Evolutionary conservation across 495 filamentous ascomycete genomes (phyloP).

Genomic region (Tetracladium setigerum): DNA sequence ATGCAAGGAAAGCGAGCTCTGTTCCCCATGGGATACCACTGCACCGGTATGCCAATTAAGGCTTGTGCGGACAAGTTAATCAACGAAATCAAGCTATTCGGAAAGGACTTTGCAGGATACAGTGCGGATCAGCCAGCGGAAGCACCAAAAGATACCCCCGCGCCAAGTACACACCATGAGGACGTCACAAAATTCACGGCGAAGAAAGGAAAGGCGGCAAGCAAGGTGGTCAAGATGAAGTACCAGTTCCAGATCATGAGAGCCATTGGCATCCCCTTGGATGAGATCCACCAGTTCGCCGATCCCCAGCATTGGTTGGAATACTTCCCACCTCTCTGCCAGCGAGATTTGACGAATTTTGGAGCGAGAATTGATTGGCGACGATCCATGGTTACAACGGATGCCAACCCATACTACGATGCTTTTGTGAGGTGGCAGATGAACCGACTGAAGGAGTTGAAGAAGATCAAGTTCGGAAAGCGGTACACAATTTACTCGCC

Average conservation of each 20-base stretch:
- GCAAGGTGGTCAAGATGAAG: slow-evolving; percentile 84
- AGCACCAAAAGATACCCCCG: slow-evolving; percentile 18
- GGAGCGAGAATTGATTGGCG: slow-evolving; percentile 90
- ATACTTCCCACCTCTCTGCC: slow-evolving; percentile 77
- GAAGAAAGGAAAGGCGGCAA: slow-evolving; percentile 89
- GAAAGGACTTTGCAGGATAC: slow-evolving; percentile 74
- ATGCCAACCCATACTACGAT: slow-evolving; percentile 96
- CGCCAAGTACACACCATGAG: slow-evolving; percentile 35
- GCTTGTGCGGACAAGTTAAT: slow-evolving; percentile 91
- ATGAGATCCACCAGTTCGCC: slow-evolving; percentile 88
- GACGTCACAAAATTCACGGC: slow-evolving; percentile 87
- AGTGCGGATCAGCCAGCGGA: slow-evolving; percentile 15
- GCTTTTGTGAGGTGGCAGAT: slow-evolving; percentile 97
- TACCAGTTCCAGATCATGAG: slow-evolving; percentile 90
- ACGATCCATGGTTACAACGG: slow-evolving; percentile 84
- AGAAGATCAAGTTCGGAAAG: slow-evolving; percentile 92
- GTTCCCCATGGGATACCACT: slow-evolving; percentile 91
- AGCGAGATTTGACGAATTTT: slow-evolving; percentile 73
- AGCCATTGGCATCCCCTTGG: slow-evolving; percentile 69
- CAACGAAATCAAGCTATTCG: slow-evolving; percentile 85
- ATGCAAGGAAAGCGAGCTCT: slow-evolving; percentile 85
- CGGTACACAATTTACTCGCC: slow-evolving; percentile 93
- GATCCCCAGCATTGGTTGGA: slow-evolving; percentile 83
- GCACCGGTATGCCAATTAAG: slow-evolving; percentile 97
- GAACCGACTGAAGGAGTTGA: slow-evolving; percentile 79